Base-by-base conservation (phyloP, 1,139 yeast species). In the Taphrina sp. region DNA sequence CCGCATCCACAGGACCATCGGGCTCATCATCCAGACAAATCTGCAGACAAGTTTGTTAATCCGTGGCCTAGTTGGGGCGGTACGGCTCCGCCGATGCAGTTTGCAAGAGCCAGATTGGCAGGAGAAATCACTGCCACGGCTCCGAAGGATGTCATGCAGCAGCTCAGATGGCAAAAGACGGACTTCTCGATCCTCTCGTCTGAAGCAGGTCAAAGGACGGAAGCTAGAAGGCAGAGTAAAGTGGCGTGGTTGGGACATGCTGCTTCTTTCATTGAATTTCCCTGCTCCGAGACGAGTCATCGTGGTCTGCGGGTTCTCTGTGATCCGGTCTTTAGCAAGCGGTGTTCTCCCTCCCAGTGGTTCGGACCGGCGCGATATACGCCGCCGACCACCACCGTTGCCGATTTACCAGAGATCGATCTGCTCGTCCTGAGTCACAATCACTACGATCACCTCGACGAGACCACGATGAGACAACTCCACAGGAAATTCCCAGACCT, bases 391-490 rank as follows among this genome's bases (percentile, higher is more conserved):
- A 77, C 87, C 70, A 63, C 73, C 16, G 68, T 83, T 16, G 76
- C 76, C 1, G 83, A 83, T 14, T 74, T 88, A 16, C 82, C 86
- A 2, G 71, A 73, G 14, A 79, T 92, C 1, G 82, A 88, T 63
- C 77, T 83, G 55, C 82, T 88, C 2, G 66, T 90, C 29, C 95
- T 90, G 0, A 85, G 95, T 1, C 97, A 90, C 68, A 92, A 90
- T 66, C 97, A 90, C 52, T 60, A 60, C 41, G 62, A 59, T 41
- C 62, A 60, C 29, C 60, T 60, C 14, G 62, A 60, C 43, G 14
- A 24, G 10, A 23, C 22, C 34, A 51, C 61, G 16, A 55, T 60
- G 43, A 23, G 19, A 10, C 44, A 34, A 2, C 46, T 60, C 26
- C 28, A 17, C 37, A 22, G 52, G 35, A 44, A 24, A 4, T 47